Evolutionary conservation across 2,329 filamentous ascomycete genomes (phyloP), one percentile per base, ranked within the genome.

Genomic region (Sarocladiaceae sp.): DNA sequence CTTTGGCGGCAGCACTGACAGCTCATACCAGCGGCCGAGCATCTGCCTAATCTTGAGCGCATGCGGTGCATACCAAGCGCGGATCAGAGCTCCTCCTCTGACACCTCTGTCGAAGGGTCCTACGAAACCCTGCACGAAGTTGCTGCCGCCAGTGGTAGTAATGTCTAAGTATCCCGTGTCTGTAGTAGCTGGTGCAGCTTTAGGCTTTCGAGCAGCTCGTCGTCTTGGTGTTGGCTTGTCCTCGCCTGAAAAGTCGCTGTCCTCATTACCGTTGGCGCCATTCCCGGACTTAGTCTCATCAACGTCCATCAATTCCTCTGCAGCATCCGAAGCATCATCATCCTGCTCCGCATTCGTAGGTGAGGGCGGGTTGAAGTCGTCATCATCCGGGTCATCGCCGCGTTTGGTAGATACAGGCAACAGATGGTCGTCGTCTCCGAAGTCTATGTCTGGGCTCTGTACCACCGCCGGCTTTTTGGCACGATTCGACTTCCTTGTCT

Each of bases 21-120:
- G 42, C 18, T 42, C 39, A 15, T 45, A 23, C 43, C 40, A 47
- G 9, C 44, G 19, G 7, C 45, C 44, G 7, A 50, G 21, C 19
- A 47, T 37, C 11, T 16, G n/a, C 12, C 29, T 26, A 3, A 41
- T 44, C 21, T 44, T 19, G 11, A 50, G 11, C 9, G 23, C 39
- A 18, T 41, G n/a, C 3, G 39, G 43, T n/a, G 45, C 43, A 21
- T 50, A 50, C 48, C 48, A 50, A 2, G 33, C 16, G 16, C 33
- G 23, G 11, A 45, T 44, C 26, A 50, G 41, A 2, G 37, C 23
- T 10, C 19, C 19, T 2, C 48, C 48, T 16, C 44, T 40, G 18
- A 46, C 16, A 23, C 43, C 27, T 7, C 48, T 32, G 20, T 50
- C 48, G 19, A 41, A 48, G 2, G 34, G 18, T 6, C 45, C 48